Percentiles rank a stretch among this genome's conserved stretches.
These are phyloP conservation scores for Corchorus capsularis DNA, from an alignment of 345 rosid genomes.

Conservation along the genomic window DNA sequence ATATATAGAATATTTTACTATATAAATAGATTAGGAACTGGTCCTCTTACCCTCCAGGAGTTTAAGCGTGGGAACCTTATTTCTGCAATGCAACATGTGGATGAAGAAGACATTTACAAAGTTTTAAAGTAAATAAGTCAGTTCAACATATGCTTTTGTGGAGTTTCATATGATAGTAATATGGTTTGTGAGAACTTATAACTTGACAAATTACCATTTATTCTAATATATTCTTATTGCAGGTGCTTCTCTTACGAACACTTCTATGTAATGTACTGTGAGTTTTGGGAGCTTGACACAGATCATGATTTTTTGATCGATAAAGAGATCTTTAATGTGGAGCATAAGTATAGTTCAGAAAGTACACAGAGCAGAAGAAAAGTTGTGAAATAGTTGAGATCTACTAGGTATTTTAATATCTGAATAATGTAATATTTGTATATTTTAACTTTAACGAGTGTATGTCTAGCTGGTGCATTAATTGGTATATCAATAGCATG, in stretches of 20 bases:
- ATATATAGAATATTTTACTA: conserved; percentile 92
- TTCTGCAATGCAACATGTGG: conserved; percentile 86
- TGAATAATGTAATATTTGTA: too few species aligned
- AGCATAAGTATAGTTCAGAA: too few species aligned
- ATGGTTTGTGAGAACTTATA: background rate
- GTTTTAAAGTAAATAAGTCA: conserved; percentile 64
- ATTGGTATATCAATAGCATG: too few species aligned
- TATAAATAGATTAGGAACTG: conserved; percentile 85
- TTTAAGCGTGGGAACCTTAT: conserved; percentile 85
- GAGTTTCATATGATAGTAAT: background rate
- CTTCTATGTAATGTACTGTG: conserved; percentile 85
- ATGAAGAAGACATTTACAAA: conserved; percentile 91
- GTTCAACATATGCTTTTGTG: background rate
- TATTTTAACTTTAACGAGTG: too few species aligned
- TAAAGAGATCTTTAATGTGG: conserved; percentile 79
- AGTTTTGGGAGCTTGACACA: conserved; percentile 82
- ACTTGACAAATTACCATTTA: conserved; percentile 5
- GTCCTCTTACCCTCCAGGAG: conserved; percentile 84
- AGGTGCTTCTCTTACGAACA: conserved; percentile 97
- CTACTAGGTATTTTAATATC: too few species aligned
- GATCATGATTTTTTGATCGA: conserved; percentile 85
- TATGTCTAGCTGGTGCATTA: too few species aligned
- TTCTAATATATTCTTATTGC: conserved; percentile 27
- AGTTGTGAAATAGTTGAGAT: too few species aligned
- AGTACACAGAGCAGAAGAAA: too few species aligned